phyloP scores from a whole-genome alignment of 2,329 filamentous ascomycete genomes.

The Lithohypha guttulata region DNA sequence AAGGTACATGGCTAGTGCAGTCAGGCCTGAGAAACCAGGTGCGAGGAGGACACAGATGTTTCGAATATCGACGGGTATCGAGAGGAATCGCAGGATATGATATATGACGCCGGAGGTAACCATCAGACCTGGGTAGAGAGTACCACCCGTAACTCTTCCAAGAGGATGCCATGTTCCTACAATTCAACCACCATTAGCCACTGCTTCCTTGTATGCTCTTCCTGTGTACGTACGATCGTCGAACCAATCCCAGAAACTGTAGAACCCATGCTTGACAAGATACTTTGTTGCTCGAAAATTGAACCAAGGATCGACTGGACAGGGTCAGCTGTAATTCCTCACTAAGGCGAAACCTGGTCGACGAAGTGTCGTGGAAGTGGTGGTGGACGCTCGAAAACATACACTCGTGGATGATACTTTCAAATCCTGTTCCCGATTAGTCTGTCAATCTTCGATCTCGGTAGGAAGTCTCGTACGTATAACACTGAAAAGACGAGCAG shows the following conservation, averaged over 20 bases:
- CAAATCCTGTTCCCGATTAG: constrained; percentile 66
- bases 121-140: constrained; percentile 97
- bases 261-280: constrained; percentile 91
- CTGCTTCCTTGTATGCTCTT: neutral
- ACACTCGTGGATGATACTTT: constrained; percentile 99
- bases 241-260: constrained; percentile 99
- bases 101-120: constrained; percentile 97
- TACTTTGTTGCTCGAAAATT: constrained; percentile 99
- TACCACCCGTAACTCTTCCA: constrained; percentile 94
- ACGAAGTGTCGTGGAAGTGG: no score
- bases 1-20: constrained; percentile 84
- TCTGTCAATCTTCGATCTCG: neutral
- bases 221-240: constrained; percentile 62
- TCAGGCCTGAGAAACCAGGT: constrained; percentile 86
- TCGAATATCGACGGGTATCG: constrained; percentile 91
- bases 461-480: constrained; percentile 59
- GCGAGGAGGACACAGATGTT: constrained; percentile 97
- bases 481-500: constrained; percentile 93
- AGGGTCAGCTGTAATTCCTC: constrained; percentile 24
- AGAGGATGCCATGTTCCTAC: constrained; percentile 93
- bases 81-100: constrained; percentile 77
- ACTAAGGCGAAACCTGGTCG: no score
- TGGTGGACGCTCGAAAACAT: no score
- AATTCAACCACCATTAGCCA: constrained; percentile 3
- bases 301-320: constrained; percentile 94